Base-by-base conservation (phyloP, 768 basidiomycete species). In the Naematelia encephala region DNA sequence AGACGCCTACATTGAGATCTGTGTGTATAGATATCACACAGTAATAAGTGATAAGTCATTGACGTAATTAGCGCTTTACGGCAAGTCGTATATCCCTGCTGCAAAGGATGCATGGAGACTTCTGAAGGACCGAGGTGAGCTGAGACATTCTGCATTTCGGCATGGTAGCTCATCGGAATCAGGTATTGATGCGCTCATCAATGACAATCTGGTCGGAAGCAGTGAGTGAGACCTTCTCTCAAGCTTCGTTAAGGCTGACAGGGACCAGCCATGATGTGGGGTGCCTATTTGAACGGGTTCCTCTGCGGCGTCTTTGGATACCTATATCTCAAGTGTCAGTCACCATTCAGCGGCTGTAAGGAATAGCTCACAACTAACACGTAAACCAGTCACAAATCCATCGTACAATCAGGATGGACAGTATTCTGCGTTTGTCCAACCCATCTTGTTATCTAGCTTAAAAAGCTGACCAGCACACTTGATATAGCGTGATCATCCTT, bases 41-140 rank as follows among this genome's bases (percentile, higher is more conserved):
- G 0, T 27, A 42, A 29, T 26, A 42, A 29, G 13, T 12, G 28
- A 11, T 16, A 25, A 54, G 28, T 21, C 46, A 47, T 59, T 65
- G 54, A 68, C 50, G 4, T 13, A 28, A 8, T 56, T n/a, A 63
- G 87, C 89, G 0, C 79, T 91, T 10, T 92, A 91, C 71, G 90
- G 90, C 29, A 92, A 91, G 77, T 79, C 87, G 1, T 91, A 90
- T 64, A 82, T 91, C 44, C 73, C 80, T 23, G 89, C 89, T 26
- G 88, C 90, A 0, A 89, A 87, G 74, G 88, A 89, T 73, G 89
- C 90, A 0, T 91, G 87, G 87, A 81, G 82, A 30, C 73, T 90
- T 54, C 84, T 89, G 78, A 83, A 82, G 69, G 86, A 89, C 68
- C 83, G 88, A 56, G 89, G 86, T 67, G 56, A 45, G 56, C 63